These are phyloP conservation scores for Zygosaccharomyces pseudobailii DNA, from an alignment of 1,139 yeast species.

Conservation along the genomic window DNA sequence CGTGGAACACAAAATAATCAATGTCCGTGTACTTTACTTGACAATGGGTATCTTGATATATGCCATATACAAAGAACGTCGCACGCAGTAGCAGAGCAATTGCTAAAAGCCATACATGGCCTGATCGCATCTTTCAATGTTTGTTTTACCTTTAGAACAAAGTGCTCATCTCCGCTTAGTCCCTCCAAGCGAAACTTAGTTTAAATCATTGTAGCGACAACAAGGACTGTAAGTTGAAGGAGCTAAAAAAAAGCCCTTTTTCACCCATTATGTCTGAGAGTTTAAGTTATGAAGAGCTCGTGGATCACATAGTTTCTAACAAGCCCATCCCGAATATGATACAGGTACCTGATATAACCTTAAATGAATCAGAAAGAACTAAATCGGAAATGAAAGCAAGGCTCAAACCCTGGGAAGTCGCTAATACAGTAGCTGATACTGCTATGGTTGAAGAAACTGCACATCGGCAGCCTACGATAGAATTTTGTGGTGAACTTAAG, in stretches of 20 bases:
- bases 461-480: not conserved
- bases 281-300: conserved; percentile 28
- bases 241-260: too few species aligned
- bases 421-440: not conserved
- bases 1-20: conserved; percentile 88
- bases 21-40: conserved; percentile 87
- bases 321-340: conserved; percentile 28
- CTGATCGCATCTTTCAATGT: not conserved
- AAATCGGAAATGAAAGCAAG: conserved; percentile 22
- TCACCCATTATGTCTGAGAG: conserved; percentile 4
- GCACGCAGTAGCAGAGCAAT: conserved; percentile 46
- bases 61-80: conserved; percentile 72
- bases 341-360: conserved; percentile 24
- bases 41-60: conserved; percentile 79
- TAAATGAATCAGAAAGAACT: conserved; percentile 17
- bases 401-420: conserved; percentile 28
- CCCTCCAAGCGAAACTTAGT: not conserved
- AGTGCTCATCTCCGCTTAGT: not conserved
- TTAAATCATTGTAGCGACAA: not conserved
- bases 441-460: not conserved
- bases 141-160: not conserved
- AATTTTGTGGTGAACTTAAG: conserved; percentile 5
- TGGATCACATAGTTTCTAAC: conserved; percentile 27
- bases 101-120: not conserved
- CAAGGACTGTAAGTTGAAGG: not conserved